Conservation (phyloP, 768 basidiomycete species). For the Leucocoprinus birnbaumii region DNA sequence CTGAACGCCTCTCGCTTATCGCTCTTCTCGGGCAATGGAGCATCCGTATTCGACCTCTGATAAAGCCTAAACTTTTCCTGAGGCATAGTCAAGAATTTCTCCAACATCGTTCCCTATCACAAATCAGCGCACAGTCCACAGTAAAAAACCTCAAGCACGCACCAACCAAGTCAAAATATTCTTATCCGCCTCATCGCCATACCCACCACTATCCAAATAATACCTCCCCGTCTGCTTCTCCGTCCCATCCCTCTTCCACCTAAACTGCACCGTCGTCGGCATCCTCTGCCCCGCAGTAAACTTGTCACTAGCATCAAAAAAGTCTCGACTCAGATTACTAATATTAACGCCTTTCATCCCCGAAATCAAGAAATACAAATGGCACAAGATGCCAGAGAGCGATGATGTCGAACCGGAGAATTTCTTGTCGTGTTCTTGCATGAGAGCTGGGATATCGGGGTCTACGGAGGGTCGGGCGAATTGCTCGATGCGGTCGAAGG, state of each 20-base stretch:
- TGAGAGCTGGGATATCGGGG: constrained; percentile 65
- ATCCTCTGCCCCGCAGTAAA: constrained; percentile 82
- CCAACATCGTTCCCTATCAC: constrained; percentile 78
- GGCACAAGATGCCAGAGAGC: constrained; percentile 76
- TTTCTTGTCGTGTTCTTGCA: constrained; percentile 49
- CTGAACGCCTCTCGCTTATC: constrained; percentile 71
- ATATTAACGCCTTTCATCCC: constrained; percentile 66
- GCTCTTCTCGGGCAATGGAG: constrained; percentile 30
- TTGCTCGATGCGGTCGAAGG: constrained; percentile 69
- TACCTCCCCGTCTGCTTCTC: not conserved
- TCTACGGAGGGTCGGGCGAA: constrained; percentile 84
- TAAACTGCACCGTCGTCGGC: constrained; percentile 68
- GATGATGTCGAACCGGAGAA: constrained; percentile 93
- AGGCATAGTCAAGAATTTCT: constrained; percentile 79
- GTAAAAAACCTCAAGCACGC: constrained; percentile 15
- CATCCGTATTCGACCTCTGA: constrained; percentile 33
- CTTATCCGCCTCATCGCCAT: constrained; percentile 45
- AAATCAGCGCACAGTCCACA: not conserved
- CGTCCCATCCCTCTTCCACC: constrained; percentile 46
- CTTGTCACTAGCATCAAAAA: constrained; percentile 52
- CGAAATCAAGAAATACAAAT: constrained; percentile 87
- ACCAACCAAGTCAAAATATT: constrained; percentile 81
- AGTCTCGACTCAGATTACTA: constrained; percentile 55
- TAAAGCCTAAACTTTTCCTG: constrained; percentile 59
- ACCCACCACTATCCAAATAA: constrained; percentile 1